Base-by-base conservation (phyloP, 441 rosid genomes). In the Dalechampia spathulata region DNA sequence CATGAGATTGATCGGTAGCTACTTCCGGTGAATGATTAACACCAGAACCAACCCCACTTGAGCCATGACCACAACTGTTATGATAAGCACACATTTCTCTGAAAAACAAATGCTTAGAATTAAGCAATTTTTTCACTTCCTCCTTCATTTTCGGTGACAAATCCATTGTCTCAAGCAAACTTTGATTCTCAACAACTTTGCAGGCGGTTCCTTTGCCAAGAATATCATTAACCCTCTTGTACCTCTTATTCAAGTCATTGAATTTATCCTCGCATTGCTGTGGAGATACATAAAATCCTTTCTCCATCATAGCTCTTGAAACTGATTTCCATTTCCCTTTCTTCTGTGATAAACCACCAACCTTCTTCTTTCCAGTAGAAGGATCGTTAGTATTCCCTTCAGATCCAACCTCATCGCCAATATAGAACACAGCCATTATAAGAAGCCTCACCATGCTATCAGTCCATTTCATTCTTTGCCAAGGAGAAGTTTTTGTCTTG, bases 381-480 rank as follows among this genome's bases (percentile, higher is more conserved):
- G 39, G 39, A 15, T 39, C 43, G 7, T 14, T 39, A 36, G 86
- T 92, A 41, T 36, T 63, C 20, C 61, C 68, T 55, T 87, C 96
- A 0, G 78, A 42, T 1, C 90, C 96, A 49, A 66, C 85, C 57
- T 93, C 99, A 58, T 89, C 99, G 4, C 99, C 99, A 40, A 92
- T 86, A 61, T 83, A 92, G 63, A 71, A 83, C 0, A 92, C 99
- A 0, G 96, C 97, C 90, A 85, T 81, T 45, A 92, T 82, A 39
- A 92, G 71, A 10, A 89, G 72, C 71, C 71, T 78, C 13, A 92
- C 97, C 99, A 93, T 93, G 32, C 54, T 60, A 48, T 89, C 97
- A 27, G 95, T 93, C 97, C 99, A 93, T 67, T 93, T 93, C 97
- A 93, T 93, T 53, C 99, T 79, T 43, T 93, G 97, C 99, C 99